These are phyloP conservation scores for Eustoma russellianum DNA, from an alignment of 257 asterid genomes.

Conservation along the genomic window DNA sequence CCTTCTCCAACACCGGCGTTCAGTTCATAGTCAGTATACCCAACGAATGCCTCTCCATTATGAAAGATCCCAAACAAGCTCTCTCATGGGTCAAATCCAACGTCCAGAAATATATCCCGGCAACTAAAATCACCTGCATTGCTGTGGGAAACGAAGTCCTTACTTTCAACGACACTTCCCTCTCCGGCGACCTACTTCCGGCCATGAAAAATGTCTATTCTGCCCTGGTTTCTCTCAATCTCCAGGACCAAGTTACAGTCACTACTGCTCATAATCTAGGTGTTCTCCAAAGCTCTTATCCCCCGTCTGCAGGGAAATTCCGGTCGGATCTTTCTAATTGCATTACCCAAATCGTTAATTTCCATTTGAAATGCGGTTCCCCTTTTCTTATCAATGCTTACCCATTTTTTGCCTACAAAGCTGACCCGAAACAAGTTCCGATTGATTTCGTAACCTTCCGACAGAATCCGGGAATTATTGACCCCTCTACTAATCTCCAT, in stretches of 20 bases:
- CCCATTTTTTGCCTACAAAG: constrained; percentile 77
- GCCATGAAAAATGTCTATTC: constrained; percentile 63
- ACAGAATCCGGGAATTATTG: constrained; percentile 36
- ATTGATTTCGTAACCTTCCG: constrained; percentile 59
- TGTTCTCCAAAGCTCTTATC: constrained; percentile 56
- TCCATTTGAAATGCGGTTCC: constrained; percentile 53
- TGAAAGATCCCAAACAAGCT: constrained; percentile 54
- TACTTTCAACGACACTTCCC: constrained; percentile 47
- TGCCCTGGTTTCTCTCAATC: constrained; percentile 47
- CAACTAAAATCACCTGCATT: constrained; percentile 61
- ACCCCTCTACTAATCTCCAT: constrained; percentile 40
- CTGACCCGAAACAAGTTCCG: constrained; percentile 48
- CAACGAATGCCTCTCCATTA: constrained; percentile 41
- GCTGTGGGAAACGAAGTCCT: constrained; percentile 81
- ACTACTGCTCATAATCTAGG: constrained; percentile 81
- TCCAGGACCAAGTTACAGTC: constrained; percentile 47
- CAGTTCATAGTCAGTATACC: constrained; percentile 67
- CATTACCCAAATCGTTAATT: constrained; percentile 42
- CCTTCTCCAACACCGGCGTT: constrained; percentile 73
- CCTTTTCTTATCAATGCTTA: constrained; percentile 67
- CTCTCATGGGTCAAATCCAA: constrained; percentile 56
- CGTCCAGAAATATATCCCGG: constrained; percentile 51
- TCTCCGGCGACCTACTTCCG: constrained; percentile 52
- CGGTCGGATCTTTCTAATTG: constrained; percentile 39
- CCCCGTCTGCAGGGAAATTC: constrained; percentile 73